phyloP scores from a whole-genome alignment of 2,329 filamentous ascomycete species.

The Ceratocystis huliohia region DNA sequence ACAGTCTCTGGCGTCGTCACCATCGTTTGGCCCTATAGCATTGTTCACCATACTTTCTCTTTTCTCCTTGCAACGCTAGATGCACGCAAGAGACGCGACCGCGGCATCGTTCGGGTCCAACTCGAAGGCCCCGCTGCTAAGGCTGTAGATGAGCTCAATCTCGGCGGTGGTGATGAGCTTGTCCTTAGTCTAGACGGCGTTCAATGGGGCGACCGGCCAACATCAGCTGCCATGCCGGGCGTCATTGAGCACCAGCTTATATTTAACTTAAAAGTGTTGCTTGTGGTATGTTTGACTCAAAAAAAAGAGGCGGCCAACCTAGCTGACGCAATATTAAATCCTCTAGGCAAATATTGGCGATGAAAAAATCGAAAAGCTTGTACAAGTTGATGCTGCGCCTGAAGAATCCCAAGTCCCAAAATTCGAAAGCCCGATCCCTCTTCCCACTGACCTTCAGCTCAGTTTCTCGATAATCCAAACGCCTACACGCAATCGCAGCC shows the following conservation, averaged over 20 bases:
- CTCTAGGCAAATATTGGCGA: constrained; percentile 15
- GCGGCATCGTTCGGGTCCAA: constrained; percentile 68
- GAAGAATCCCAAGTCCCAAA: constrained; percentile 22
- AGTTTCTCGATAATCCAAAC: constrained; percentile 21
- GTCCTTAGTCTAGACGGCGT: constrained; percentile 56
- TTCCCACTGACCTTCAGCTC: constrained; percentile 14
- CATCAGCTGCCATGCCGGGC: constrained; percentile 36
- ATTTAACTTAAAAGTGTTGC: constrained; percentile 38
- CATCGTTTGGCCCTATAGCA: constrained; percentile 84
- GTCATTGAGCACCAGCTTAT: constrained; percentile 48
- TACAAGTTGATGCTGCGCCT: constrained; percentile 38
- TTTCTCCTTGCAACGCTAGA: constrained; percentile 77
- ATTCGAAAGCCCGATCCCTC: constrained; percentile 22
- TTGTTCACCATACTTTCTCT: constrained; percentile 57
- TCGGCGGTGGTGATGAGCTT: constrained; percentile 70
- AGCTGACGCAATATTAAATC: not conserved
- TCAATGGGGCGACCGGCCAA: constrained; percentile 46
- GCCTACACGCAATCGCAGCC: constrained; percentile 21
- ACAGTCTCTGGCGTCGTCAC: constrained; percentile 61
- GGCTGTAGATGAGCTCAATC: constrained; percentile 49
- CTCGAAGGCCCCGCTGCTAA: constrained; percentile 61
- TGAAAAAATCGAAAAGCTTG: constrained; percentile 28
- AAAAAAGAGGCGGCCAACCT: not conserved
- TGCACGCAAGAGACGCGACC: constrained; percentile 61
- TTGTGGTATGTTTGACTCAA: constrained; percentile 31